Evolutionary conservation across 352 stramenopile species (phyloP).

Genomic region (Globisporangium nunn): DNA sequence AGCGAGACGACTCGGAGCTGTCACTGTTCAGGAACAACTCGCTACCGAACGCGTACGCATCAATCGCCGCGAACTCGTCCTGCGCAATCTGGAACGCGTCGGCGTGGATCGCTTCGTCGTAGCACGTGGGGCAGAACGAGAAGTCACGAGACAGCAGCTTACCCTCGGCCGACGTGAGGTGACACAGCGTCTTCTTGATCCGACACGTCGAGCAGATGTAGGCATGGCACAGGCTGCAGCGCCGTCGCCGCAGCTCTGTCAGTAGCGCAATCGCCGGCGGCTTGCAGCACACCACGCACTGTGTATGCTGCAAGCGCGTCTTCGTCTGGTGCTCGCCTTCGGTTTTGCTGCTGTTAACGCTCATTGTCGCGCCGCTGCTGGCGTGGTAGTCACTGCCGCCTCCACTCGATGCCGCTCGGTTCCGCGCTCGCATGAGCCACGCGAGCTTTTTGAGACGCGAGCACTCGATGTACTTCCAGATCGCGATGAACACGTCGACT

Average conservation of each 20-base stretch:
- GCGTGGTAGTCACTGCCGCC: no score
- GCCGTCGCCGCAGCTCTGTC: background rate
- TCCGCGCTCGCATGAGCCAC: background rate
- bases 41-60: no score
- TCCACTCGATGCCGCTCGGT: background rate
- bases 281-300: background rate
- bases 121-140: background rate
- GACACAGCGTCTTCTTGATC: conserved; percentile 7
- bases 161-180: conserved; percentile 1
- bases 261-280: background rate
- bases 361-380: no score
- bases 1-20: no score
- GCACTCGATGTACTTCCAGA: conserved; percentile 6
- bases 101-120: background rate
- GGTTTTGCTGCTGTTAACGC: no score
- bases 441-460: conserved; percentile 6
- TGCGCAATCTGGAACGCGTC: background rate
- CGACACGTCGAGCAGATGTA: conserved; percentile 5
- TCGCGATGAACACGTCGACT: conserved; percentile 3
- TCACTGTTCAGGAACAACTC: no score
- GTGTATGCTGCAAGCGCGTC: no score
- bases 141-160: background rate
- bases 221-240: background rate
- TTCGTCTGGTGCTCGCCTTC: no score
- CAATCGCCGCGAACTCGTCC: no score